Percentiles rank a stretch among this genome's conserved stretches.
Evolutionary conservation across 805 yeast species (phyloP).

Genomic region (Zygosaccharomyces bisporus): DNA sequence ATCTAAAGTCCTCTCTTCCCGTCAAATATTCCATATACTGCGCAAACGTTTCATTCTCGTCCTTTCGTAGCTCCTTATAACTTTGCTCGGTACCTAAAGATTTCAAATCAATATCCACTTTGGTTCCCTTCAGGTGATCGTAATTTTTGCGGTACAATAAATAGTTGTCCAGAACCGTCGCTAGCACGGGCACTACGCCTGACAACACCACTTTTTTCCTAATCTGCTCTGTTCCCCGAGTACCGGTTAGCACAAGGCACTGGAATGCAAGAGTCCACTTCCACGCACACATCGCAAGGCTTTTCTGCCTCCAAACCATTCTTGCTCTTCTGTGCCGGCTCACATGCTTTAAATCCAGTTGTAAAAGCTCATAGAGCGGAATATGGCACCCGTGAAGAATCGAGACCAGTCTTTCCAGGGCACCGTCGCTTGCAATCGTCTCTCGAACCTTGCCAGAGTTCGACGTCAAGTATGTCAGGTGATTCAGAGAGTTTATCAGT

Average conservation of each 20-base stretch:
- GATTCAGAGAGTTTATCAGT: conserved; percentile 84
- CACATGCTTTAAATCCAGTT: conserved; percentile 19
- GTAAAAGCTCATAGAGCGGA: conserved; percentile 21
- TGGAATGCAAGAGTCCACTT: conserved; percentile 96
- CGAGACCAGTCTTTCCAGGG: conserved; percentile 80
- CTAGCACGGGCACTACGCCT: conserved; percentile 84
- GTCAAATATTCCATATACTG: conserved; percentile 20
- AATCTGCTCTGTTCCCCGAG: conserved; percentile 85
- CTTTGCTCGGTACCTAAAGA: conserved; percentile 17
- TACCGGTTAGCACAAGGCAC: conserved; percentile 85
- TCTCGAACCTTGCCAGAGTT: conserved; percentile 88
- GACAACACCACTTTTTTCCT: conserved; percentile 86
- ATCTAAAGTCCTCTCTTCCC: conserved; percentile 18
- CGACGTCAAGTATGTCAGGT: conserved; percentile 80
- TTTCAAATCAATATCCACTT: conserved; percentile 18
- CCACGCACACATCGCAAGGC: conserved; percentile 72
- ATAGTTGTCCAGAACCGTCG: conserved; percentile 89
- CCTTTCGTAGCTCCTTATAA: conserved; percentile 19
- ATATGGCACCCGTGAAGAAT: conserved; percentile 77
- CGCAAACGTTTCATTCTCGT: conserved; percentile 20
- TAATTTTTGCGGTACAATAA: conserved; percentile 41
- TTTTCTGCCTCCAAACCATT: conserved; percentile 34
- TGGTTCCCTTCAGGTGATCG: conserved; percentile 27
- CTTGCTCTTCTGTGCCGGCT: conserved; percentile 21
- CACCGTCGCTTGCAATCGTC: conserved; percentile 85